Conservation (phyloP, 2,329 filamentous ascomycete genomes). For the Cladosporium sp. region DNA sequence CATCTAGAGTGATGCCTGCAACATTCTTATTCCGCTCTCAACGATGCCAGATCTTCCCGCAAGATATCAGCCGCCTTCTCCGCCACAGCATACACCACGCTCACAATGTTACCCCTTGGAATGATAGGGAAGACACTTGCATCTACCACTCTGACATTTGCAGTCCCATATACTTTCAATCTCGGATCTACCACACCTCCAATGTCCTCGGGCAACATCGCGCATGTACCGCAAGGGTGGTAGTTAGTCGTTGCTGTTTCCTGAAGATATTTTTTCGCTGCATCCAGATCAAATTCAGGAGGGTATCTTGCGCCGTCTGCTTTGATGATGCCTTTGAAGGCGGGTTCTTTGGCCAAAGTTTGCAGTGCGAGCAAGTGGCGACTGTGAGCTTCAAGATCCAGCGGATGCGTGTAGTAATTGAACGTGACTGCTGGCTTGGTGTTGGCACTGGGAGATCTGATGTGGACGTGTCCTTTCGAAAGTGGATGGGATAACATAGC, state of each 20-base stretch:
- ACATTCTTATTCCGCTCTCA: too few species aligned
- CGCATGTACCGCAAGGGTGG: conserved; percentile 39
- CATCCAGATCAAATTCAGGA: conserved; percentile 14
- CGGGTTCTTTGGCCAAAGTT: conserved; percentile 38
- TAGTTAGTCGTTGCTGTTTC: conserved; percentile 26
- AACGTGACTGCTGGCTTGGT: conserved; percentile 24
- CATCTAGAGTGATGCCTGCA: too few species aligned
- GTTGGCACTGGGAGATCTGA: conserved; percentile 18
- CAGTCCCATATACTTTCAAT: conserved; percentile 35
- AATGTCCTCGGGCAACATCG: conserved; percentile 21
- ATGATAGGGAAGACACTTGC: conserved; percentile 32
- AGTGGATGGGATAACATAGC: conserved; percentile 25
- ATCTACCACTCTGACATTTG: conserved; percentile 36
- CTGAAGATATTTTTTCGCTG: conserved; percentile 18
- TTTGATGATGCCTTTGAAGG: conserved; percentile 31
- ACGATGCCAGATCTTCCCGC: conserved; percentile 16
- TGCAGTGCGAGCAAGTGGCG: conserved; percentile 31
- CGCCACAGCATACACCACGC: conserved; percentile 28
- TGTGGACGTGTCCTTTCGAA: conserved; percentile 25
- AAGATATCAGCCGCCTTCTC: conserved; percentile 31
- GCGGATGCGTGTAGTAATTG: conserved; percentile 27
- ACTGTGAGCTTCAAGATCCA: conserved; percentile 28
- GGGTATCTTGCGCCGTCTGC: conserved; percentile 16
- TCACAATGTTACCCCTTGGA: conserved; percentile 26
- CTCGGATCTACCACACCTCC: conserved; percentile 33